These are phyloP conservation scores for Fraxinus quadrangulata DNA, from an alignment of 257 asterid genomes.

Conservation along the genomic window DNA sequence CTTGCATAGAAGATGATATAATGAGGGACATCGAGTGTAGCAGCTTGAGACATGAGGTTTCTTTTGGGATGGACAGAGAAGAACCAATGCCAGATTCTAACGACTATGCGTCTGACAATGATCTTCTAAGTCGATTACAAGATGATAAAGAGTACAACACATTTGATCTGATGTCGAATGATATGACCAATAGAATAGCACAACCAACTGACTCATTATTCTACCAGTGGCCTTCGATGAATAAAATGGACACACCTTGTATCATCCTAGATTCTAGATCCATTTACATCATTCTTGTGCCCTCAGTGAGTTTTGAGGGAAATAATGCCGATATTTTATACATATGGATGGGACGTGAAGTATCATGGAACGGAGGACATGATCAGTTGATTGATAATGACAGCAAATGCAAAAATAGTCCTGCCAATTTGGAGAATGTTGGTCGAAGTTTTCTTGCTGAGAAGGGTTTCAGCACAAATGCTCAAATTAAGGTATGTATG, in stretches of 20 bases:
- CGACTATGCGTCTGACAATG: conserved; percentile 26
- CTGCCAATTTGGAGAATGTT: conserved; percentile 36
- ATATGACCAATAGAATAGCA: conserved; percentile 21
- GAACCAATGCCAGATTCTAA: conserved; percentile 44
- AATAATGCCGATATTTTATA: conserved; percentile 35
- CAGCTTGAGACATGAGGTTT: conserved; percentile 21
- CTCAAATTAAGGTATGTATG: conserved; percentile 38
- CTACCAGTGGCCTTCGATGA: conserved; percentile 55
- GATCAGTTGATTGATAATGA: conserved; percentile 30
- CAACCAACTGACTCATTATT: conserved; percentile 34
- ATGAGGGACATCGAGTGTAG: conserved; percentile 37
- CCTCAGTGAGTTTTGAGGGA: conserved; percentile 24
- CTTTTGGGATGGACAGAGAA: conserved; percentile 36
- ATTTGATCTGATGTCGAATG: conserved; percentile 25
- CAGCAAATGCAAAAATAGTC: conserved; percentile 31
- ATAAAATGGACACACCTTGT: conserved; percentile 31
- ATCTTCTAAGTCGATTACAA: conserved; percentile 27
- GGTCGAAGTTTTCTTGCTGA: conserved; percentile 44
- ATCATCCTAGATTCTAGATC: conserved; percentile 45
- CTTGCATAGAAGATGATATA: conserved; percentile 42
- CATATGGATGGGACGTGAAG: conserved; percentile 49
- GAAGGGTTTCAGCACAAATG: conserved; percentile 45
- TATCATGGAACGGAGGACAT: conserved; percentile 31
- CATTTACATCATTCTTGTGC: conserved; percentile 38
- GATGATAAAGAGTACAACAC: conserved; percentile 35